Conservation (phyloP, 257 asterid genomes). For the Echites panduratus region DNA sequence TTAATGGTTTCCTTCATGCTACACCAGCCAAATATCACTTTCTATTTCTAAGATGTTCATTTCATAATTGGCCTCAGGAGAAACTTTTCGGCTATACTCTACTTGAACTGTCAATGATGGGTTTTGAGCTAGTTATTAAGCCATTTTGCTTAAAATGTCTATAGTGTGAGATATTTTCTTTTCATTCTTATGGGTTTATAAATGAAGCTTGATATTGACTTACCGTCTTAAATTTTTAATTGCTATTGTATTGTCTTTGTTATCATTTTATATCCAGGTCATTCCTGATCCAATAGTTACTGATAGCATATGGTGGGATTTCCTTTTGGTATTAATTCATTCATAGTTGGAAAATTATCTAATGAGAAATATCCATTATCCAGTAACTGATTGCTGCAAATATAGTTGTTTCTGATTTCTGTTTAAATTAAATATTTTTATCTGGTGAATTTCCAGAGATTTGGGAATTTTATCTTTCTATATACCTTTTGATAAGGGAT, state of each 20-base stretch:
- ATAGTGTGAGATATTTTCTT: not conserved
- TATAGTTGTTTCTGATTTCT: not conserved
- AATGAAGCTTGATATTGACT: not conserved
- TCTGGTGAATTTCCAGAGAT: not conserved
- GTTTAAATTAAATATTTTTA: not conserved
- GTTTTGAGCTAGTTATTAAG: not conserved
- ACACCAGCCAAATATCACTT: not conserved
- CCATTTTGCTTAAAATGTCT: not conserved
- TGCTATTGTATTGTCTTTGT: not conserved
- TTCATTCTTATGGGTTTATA: not conserved
- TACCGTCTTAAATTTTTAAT: not conserved
- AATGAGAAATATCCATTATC: not conserved
- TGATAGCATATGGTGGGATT: not conserved
- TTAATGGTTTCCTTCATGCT: not conserved
- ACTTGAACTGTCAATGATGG: not conserved
- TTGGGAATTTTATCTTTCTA: not conserved
- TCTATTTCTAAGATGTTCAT: not conserved
- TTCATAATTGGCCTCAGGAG: too few relatives aligned
- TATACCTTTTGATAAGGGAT: not conserved
- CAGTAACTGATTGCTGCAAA: not conserved
- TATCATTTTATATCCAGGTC: not conserved
- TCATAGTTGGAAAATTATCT: not conserved
- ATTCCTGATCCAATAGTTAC: too few relatives aligned
- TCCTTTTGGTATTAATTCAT: not conserved
- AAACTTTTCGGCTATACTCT: not conserved